Evolutionary conservation across 1,139 yeast genomes (phyloP).

Genomic region (Hemisphaericaspora xylanilytica): DNA sequence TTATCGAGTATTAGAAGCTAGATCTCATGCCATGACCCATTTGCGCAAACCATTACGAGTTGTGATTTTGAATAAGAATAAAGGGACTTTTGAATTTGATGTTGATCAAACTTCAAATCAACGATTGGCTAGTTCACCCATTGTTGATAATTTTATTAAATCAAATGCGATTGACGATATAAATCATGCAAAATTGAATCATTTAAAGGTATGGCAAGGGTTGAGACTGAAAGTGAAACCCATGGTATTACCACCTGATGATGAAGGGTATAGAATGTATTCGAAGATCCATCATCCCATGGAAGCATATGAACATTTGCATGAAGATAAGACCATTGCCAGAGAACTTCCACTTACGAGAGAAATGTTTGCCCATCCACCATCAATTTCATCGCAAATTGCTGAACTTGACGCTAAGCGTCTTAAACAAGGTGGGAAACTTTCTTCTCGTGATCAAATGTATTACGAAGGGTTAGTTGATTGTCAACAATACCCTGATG

Average conservation of each 20-base stretch:
- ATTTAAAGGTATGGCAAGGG: slow-evolving; percentile 18
- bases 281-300: slow-evolving; percentile 8
- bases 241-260: slow-evolving; percentile 18
- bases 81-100: slow-evolving; percentile 33
- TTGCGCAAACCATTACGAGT: slow-evolving; percentile 32
- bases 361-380: slow-evolving; percentile 24
- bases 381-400: slow-evolving; percentile 20
- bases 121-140: slow-evolving; percentile 22
- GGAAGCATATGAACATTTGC: not conserved
- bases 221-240: slow-evolving; percentile 22
- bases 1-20: slow-evolving; percentile 28
- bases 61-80: slow-evolving; percentile 24
- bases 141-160: slow-evolving; percentile 21
- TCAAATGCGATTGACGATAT: slow-evolving; percentile 11
- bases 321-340: slow-evolving; percentile 6
- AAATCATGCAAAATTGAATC: slow-evolving; percentile 18
- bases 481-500: slow-evolving; percentile 18
- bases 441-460: slow-evolving; percentile 20
- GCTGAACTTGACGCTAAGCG: slow-evolving; percentile 16
- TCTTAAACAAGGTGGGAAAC: slow-evolving; percentile 6
- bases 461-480: slow-evolving; percentile 26
- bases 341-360: slow-evolving; percentile 19
- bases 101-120: slow-evolving; percentile 22
- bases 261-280: slow-evolving; percentile 26
- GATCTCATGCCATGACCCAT: slow-evolving; percentile 27